These are phyloP conservation scores for Fraxinus paxiana DNA, from an alignment of 305 asterid species.

Conservation along the genomic window DNA sequence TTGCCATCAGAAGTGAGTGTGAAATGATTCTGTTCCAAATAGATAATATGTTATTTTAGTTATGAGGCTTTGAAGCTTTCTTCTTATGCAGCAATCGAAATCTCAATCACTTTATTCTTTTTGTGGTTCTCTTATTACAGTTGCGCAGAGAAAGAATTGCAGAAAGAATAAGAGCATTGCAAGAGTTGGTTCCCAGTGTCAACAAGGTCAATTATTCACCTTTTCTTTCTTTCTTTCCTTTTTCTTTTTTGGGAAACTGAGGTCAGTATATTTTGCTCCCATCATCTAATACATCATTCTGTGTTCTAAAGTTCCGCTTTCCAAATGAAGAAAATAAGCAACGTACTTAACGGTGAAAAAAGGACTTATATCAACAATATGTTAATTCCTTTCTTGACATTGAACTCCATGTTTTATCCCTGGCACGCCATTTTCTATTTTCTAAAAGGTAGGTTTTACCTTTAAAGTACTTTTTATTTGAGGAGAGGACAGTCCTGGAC, in stretches of 20 bases:
- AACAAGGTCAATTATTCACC: conserved; percentile 60
- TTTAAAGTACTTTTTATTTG: background rate
- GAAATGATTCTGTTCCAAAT: background rate
- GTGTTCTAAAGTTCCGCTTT: background rate
- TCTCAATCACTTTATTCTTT: background rate
- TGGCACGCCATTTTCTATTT: background rate
- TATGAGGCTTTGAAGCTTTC: background rate
- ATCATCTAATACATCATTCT: background rate
- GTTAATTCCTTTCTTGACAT: background rate
- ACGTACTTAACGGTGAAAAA: background rate
- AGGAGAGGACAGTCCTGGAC: background rate
- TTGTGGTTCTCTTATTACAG: conserved; percentile 26
- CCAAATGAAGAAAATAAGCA: background rate
- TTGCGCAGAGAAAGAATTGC: conserved; percentile 92
- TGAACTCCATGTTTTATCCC: background rate
- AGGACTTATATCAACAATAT: background rate
- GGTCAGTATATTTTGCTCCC: background rate
- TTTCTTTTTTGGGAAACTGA: background rate
- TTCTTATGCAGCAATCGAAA: background rate
- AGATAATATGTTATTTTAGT: background rate
- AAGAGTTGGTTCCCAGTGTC: conserved; percentile 93
- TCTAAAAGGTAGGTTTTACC: background rate
- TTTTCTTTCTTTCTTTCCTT: too few species aligned
- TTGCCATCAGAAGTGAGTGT: background rate
- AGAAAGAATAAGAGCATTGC: conserved; percentile 92